Evolutionary conservation across 371 early-diverging fungal genomes (phyloP), one percentile per base, ranked within the genome.

Genomic region (Mucor sp.): DNA sequence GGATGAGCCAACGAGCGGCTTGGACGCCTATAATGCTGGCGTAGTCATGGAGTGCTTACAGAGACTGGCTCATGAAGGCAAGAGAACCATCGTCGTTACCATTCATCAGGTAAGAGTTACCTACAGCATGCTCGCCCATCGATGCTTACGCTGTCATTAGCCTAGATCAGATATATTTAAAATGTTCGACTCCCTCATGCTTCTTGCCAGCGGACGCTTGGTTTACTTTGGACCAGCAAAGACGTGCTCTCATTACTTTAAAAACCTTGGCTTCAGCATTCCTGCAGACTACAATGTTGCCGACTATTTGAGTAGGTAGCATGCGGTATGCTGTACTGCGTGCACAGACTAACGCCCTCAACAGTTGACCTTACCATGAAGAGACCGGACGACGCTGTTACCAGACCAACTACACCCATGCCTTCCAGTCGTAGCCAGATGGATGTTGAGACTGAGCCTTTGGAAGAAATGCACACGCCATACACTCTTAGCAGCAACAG

Each of bases 1-100:
- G 67, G 95, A 93, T 71, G 96, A 96, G 71, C 95, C 96, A 0
- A 96, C 96, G 0, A 90, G 92, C 4, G 96, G 96, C 0, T 77
- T 99, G 25, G 99, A 99, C 75, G 88, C 96, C 0, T 91, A 87
- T 67, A 94, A 92, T 60, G 94, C 96, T 0, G 82, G 85, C 56
- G 87, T 91, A 39, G 91, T 97, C 3, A 87, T 96, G 81, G 77
- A 88, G 14, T 85, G 89, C 35, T 85, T 96, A 4, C 84, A 85
- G 14, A 72, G 78, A 23, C 66, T 95, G 6, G 90, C 92, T 0
- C 83, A 86, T 19, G 81, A 83, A 56, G 87, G 90, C 9, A 67
- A 60, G 33, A 80, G 91, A 35, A 94, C 94, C 0, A 83, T 96
- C 21, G 77, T 95, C 14, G 87, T 91, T 55, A 92, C 91, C 6